These are phyloP conservation scores for Hyphodiscus sp. DNA, from an alignment of 2,329 filamentous ascomycete species.

Conservation along the genomic window DNA sequence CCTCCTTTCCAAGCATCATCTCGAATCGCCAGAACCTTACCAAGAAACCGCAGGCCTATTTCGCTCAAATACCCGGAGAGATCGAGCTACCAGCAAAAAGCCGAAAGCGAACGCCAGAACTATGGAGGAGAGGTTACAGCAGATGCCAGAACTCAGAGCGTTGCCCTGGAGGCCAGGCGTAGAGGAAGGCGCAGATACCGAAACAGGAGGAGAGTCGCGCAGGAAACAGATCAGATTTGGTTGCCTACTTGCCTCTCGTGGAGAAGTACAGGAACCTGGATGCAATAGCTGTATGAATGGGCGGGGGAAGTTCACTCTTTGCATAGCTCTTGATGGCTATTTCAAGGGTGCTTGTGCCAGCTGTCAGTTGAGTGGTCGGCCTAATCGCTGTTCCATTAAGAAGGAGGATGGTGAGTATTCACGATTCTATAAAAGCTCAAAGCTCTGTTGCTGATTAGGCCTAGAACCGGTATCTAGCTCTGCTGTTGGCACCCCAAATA, in stretches of 20 bases:
- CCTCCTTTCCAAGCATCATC: constrained; percentile 20
- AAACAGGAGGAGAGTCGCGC: constrained; percentile 28
- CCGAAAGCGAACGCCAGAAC: constrained; percentile 12
- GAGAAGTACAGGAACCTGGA: constrained; percentile 21
- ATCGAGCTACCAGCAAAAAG: neutral
- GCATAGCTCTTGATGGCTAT: constrained; percentile 28
- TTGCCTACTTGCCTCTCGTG: constrained; percentile 27
- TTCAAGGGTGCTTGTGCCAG: constrained; percentile 30
- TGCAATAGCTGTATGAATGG: constrained; percentile 28
- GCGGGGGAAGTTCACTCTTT: constrained; percentile 27
- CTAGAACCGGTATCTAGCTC: neutral
- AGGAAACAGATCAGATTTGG: constrained; percentile 30
- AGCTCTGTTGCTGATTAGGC: neutral
- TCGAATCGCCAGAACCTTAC: constrained; percentile 23
- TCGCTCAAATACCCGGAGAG: neutral
- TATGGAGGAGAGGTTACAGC: constrained; percentile 27
- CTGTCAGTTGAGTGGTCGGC: constrained; percentile 28
- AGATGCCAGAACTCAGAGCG: constrained; percentile 26
- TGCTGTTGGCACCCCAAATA: neutral
- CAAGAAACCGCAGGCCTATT: constrained; percentile 6
- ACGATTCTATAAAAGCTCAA: neutral
- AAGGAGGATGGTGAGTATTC: constrained; percentile 24
- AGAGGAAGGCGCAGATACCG: constrained; percentile 26
- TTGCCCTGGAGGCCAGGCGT: constrained; percentile 28
- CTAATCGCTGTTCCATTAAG: constrained; percentile 29